Evolutionary conservation across 1,284 basidiomycete genomes (phyloP).

Genomic region (Ustilago esculenta): DNA sequence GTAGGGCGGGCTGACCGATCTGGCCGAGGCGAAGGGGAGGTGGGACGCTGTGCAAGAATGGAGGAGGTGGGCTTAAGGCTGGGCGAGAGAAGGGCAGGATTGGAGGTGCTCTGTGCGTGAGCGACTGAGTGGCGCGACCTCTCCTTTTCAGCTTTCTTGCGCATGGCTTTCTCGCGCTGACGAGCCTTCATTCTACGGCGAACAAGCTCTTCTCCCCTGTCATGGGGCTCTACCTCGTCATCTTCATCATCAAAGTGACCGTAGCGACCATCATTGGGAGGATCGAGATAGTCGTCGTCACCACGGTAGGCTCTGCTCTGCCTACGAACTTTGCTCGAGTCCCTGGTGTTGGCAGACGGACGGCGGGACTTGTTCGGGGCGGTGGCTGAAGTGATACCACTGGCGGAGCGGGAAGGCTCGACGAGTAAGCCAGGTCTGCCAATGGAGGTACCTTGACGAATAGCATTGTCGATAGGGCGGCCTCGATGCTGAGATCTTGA

Average conservation of each 20-base stretch:
- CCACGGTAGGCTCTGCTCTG: constrained; percentile 33
- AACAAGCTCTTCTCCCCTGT: constrained; percentile 72
- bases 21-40: constrained; percentile 40
- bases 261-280: constrained; percentile 40
- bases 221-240: constrained; percentile 70
- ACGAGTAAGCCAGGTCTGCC: constrained; percentile 31
- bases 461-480: constrained; percentile 21
- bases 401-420: constrained; percentile 32
- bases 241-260: constrained; percentile 64
- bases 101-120: constrained; percentile 7
- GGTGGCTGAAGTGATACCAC: constrained; percentile 19
- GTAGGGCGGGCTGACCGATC: constrained; percentile 53
- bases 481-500: constrained; percentile 25
- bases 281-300: constrained; percentile 40
- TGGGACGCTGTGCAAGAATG: constrained; percentile 31
- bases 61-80: constrained; percentile 24
- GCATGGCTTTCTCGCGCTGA: constrained; percentile 61
- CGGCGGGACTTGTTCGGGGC: constrained; percentile 27
- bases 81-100: constrained; percentile 22
- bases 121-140: constrained; percentile 32
- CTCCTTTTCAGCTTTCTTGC: constrained; percentile 65
- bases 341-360: constrained; percentile 24
- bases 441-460: constrained; percentile 31
- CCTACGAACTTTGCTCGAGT: constrained; percentile 37
- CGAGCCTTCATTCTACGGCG: constrained; percentile 70